phyloP scores from a whole-genome alignment of 2,329 filamentous ascomycete species.

The Colletotrichum endophyticum region DNA sequence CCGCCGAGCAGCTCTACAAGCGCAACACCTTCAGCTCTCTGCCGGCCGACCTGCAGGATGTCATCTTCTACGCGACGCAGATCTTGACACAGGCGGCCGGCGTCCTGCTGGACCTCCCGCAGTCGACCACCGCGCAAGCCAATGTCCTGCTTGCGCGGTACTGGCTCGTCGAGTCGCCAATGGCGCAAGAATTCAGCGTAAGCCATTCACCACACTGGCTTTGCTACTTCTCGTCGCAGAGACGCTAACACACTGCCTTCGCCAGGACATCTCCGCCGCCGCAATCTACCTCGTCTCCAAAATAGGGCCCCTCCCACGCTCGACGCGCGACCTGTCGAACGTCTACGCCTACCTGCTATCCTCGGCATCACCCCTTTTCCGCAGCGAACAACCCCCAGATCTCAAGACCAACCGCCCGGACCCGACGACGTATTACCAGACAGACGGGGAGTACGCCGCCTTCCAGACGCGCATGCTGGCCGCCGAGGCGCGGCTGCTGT shows the following conservation, averaged over 20 bases:
- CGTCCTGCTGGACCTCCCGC: constrained; percentile 81
- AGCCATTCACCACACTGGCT: constrained; percentile 15
- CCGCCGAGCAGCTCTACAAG: constrained; percentile 70
- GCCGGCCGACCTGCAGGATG: constrained; percentile 72
- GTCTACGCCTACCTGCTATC: constrained; percentile 84
- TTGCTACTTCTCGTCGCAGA: background rate
- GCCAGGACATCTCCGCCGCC: constrained; percentile 80
- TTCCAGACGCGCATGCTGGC: constrained; percentile 69
- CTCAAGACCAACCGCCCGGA: constrained; percentile 37
- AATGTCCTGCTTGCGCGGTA: constrained; percentile 83
- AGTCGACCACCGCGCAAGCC: constrained; percentile 85
- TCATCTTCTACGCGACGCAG: constrained; percentile 73
- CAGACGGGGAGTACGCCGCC: constrained; percentile 73
- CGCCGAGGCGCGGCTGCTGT: constrained; percentile 80
- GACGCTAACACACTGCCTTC: background rate
- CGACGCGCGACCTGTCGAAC: constrained; percentile 81
- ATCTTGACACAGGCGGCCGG: constrained; percentile 80
- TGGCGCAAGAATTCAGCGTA: constrained; percentile 63
- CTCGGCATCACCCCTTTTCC: constrained; percentile 59
- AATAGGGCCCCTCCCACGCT: constrained; percentile 76
- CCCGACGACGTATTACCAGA: constrained; percentile 68
- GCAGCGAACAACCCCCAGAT: constrained; percentile 33
- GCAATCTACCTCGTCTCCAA: constrained; percentile 83
- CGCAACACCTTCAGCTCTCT: constrained; percentile 61
- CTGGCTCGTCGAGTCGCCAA: constrained; percentile 68